phyloP scores from a whole-genome alignment of 495 filamentous ascomycete species.

The Peziza echinospora region DNA sequence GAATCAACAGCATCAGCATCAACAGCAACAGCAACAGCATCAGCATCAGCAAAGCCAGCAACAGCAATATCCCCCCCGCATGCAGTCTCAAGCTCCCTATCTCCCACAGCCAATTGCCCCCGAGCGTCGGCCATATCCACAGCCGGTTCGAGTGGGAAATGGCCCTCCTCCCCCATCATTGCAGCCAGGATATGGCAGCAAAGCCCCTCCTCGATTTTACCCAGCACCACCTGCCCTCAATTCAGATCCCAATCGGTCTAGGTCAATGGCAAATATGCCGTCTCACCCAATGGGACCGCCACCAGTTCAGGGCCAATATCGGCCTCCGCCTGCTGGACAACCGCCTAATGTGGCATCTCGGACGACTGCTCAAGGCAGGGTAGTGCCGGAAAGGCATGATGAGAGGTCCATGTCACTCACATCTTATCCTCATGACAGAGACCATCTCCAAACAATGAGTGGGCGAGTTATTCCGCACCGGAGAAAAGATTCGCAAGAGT shows the following conservation, averaged over 20 bases:
- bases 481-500: constrained; percentile 19
- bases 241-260: constrained; percentile 65
- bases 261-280: constrained; percentile 61
- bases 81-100: constrained; percentile 40
- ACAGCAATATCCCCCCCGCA: constrained; percentile 23
- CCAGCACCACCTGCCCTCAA: constrained; percentile 47
- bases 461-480: constrained; percentile 62
- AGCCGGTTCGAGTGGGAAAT: constrained; percentile 17
- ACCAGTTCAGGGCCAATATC: constrained; percentile 1
- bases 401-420: constrained; percentile 93
- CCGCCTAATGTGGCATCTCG: constrained; percentile 29
- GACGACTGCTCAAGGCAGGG: constrained; percentile 73
- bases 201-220: constrained; percentile 33
- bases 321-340: constrained; percentile 10
- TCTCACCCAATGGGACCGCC: constrained; percentile 6
- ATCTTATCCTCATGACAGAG: constrained; percentile 54
- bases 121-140: constrained; percentile 34
- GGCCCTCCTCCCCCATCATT: constrained; percentile 20
- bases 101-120: constrained; percentile 40
- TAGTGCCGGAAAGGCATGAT: constrained; percentile 78
- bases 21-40: constrained; percentile 22
- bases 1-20: constrained; percentile 20
- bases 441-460: constrained; percentile 71
- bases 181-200: constrained; percentile 20
- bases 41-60: constrained; percentile 21